Evolutionary conservation across 83 land plant species (phyloP), one percentile per base, ranked within the genome.

Genomic region (Diphasiastrum complanatum): DNA sequence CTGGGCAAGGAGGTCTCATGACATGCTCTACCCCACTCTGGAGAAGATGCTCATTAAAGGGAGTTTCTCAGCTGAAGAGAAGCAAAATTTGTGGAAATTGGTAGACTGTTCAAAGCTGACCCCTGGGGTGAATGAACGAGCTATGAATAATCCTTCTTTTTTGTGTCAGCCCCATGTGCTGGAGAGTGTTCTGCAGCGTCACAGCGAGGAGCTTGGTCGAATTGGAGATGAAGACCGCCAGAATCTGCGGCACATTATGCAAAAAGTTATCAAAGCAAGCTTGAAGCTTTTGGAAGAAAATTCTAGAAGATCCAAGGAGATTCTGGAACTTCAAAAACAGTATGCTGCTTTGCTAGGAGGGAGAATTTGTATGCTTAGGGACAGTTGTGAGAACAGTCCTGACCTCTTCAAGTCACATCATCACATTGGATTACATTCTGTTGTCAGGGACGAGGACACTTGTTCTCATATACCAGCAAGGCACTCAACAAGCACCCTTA

Each of bases 241-340:
- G 26, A 64, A 74, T 34, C 60, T 78, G 40, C 27, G 38, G 16
- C 55, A 69, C 31, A 78, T 78, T 16, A 78, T 78, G 81, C 78
- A 78, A 47, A 78, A 78, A 49, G 78, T 78, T 12, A 74, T 78
- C 33, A 74, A 69, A 26, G 81, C 81, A 14, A 78, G 81, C 65
- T 52, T 78, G 41, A 78, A 74, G 65, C 74, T 78, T 8, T 63
- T 78, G 35, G 81, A 78, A 48, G 81, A 78, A 58, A 78, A 78
- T 64, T 74, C 81, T 4, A 64, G 81, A 26, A 63, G 74, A 19
- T 74, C 81, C 4, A 63, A 65, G 28, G 81, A 78, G 74, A 78
- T 78, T 22, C 36, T 65, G 37, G 73, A 78, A 68, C 79, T 78
- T 11, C 81, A 78, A 63, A 75, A 69, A 26, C 79, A 78, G 48